Percentiles rank a stretch among this genome's conserved stretches.
Conservation (phyloP, 306 rosid genomes). For the Spatholobus suberectus region DNA sequence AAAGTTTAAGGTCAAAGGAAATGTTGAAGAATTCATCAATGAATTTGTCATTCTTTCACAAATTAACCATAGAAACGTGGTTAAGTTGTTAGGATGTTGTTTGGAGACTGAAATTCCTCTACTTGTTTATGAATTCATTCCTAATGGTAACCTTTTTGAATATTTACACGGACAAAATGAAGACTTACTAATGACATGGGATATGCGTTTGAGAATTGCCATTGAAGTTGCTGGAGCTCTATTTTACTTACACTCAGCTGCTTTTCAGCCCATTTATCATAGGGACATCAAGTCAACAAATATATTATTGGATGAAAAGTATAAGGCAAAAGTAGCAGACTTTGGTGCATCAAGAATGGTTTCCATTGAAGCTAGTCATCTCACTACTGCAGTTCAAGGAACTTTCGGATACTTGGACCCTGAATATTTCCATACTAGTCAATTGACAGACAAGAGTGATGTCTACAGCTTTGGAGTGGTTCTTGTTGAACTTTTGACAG, state of each 20-base stretch:
- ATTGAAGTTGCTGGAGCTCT: conserved; percentile 43
- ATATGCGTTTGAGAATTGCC: conserved; percentile 47
- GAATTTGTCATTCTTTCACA: conserved; percentile 49
- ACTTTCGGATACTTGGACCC: conserved; percentile 52
- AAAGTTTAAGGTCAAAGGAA: conserved; percentile 40
- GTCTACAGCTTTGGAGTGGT: conserved; percentile 50
- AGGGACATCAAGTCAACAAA: conserved; percentile 50
- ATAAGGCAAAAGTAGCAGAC: conserved; percentile 44
- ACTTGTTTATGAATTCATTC: conserved; percentile 51
- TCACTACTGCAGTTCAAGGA: conserved; percentile 45
- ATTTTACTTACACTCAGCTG: conserved; percentile 46
- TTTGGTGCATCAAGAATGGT: conserved; percentile 47
- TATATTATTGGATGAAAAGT: conserved; percentile 46
- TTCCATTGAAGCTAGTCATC: conserved; percentile 44
- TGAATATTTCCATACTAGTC: conserved; percentile 41
- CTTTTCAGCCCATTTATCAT: conserved; percentile 43
- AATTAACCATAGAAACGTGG: conserved; percentile 51
- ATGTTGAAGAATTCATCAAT: conserved; percentile 46
- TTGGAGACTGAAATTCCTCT: conserved; percentile 43
- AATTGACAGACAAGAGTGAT: conserved; percentile 46
- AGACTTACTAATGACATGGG: conserved; percentile 45
- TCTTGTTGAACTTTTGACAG: conserved; percentile 43
- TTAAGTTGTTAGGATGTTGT: conserved; percentile 45
- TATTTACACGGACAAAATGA: conserved; percentile 36
- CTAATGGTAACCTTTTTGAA: conserved; percentile 39